Evolutionary conservation across 306 rosid genomes (phyloP), one percentile per base, ranked within the genome.

Genomic region (Vigna reflexopilosa): DNA sequence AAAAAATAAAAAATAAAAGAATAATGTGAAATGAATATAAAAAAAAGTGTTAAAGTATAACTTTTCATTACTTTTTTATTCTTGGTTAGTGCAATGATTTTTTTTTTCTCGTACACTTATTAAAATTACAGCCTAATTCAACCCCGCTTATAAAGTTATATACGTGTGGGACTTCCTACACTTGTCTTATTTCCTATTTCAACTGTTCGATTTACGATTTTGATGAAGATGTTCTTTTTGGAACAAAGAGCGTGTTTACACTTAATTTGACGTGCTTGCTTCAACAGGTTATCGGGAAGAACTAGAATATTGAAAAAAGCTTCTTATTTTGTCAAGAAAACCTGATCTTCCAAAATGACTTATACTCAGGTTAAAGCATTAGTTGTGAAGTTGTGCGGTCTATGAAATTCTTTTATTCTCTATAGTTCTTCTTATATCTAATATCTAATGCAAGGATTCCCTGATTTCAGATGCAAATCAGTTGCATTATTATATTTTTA

Each of bases 281-380:
- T 67, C 67, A 22, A 73, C 85, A 84, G 88, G 82, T 79, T 80
- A 15, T 36, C 51, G 32, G 79, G 79, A 79, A 79, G 65, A 62
- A 80, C 34, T 72, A 63, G 67, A 50, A 45, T 77, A 71, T 59
- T 7, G 28, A 42, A 7, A 54, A 40, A 65, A 17, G 4, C 54
- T 12, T 75, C 12, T 62, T 58, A 62, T 64, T 72, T 51, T 73
- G 56, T 58, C 48, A 71, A 54, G 24, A 26, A 32, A 26, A 62
- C 79, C 57, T n/a, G 52, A 49, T 70, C 48, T 59, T 57, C 70
- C 75, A 12, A 78, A 76, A 66, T 13, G 70, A 56, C 55, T 71
- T 78, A 34, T 66, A 62, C 75, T 63, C 52, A 13, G 32, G 72
- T 38, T 36, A 26, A 67, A 32, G 55, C 82, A 74, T 71, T 67